Evolutionary conservation across 805 yeast species (phyloP), one percentile per base, ranked within the genome.

Genomic region (Candida coquimbonensis): DNA sequence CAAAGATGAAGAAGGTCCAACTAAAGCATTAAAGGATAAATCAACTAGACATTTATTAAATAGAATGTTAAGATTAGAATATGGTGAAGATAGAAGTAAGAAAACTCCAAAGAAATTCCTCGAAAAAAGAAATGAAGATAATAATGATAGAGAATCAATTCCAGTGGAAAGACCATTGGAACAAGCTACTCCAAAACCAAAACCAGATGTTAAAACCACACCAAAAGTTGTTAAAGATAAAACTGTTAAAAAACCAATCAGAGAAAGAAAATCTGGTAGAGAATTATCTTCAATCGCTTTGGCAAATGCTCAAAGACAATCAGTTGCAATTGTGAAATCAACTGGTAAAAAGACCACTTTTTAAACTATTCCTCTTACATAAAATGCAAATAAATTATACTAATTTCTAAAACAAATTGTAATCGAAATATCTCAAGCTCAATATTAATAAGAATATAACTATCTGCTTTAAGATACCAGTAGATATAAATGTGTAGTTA

Each of bases 51-150:
- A 72, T 51, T 68, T 88, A 48, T 77, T 87, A 49, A 82, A 87
- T 52, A 73, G 96, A 65, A 80, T 81, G 2, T 65, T 89, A 54
- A 75, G 96, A 65, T 71, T 91, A 74, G 98, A 93, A 65, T 91
- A 69, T 58, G 99, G 99, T 53, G 96, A 93, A 67, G 98, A 91
- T 62, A 77, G 99, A 67, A 83, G 95, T 38, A 83, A 86, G 67
- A 74, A 87, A 61, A 59, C 47, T 54, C 65, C 54, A 57, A 53
- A 47, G 45, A 47, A 36, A 52, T 53, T 51, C 60, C 50, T 67
- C 55, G 57, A 59, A 52, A 43, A 43, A 48, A 56, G 43, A 37
- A 58, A 29, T 40, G 63, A 46, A 42, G 58, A 40, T 50, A 60
- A 44, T 40, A 59, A 45, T 32, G 40, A 29, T 11, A 31, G 24